phyloP scores from a whole-genome alignment of 2,329 filamentous ascomycete species.

The Pestalotiopsis sp. region DNA sequence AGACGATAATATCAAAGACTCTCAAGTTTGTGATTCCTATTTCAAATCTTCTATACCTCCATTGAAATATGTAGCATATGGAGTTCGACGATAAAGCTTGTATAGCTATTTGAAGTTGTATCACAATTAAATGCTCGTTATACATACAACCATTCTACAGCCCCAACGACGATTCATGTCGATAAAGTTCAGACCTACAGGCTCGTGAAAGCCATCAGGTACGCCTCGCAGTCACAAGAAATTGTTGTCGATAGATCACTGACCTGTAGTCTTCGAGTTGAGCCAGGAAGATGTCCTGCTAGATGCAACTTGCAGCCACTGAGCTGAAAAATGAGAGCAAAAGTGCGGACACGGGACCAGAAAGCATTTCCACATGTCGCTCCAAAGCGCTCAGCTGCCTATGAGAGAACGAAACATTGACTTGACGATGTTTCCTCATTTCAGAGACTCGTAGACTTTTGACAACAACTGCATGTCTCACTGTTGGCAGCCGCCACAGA shows the following conservation, averaged over 20 bases:
- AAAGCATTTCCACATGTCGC: background rate
- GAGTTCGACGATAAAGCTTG: too few relatives aligned
- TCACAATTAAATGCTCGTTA: too few relatives aligned
- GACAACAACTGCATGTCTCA: background rate
- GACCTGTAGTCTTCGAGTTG: background rate
- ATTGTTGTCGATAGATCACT: background rate
- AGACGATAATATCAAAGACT: too few relatives aligned
- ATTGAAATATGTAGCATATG: too few relatives aligned
- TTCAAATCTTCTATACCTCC: too few relatives aligned
- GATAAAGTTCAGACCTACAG: too few relatives aligned
- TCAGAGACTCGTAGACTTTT: background rate
- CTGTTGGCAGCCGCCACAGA: background rate
- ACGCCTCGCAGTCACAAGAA: too few relatives aligned
- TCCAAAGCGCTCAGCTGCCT: background rate
- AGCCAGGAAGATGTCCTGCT: background rate
- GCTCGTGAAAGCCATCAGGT: too few relatives aligned
- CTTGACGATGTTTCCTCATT: background rate
- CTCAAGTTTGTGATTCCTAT: too few relatives aligned
- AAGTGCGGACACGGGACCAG: background rate
- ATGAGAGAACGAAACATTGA: background rate
- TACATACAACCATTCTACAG: too few relatives aligned
- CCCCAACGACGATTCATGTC: too few relatives aligned
- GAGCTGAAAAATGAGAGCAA: background rate
- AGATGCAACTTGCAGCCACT: background rate
- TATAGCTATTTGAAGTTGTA: too few relatives aligned